Evolutionary conservation across 129 eudicot genomes (phyloP).

Genomic region (Ambrosia artemisiifolia): DNA sequence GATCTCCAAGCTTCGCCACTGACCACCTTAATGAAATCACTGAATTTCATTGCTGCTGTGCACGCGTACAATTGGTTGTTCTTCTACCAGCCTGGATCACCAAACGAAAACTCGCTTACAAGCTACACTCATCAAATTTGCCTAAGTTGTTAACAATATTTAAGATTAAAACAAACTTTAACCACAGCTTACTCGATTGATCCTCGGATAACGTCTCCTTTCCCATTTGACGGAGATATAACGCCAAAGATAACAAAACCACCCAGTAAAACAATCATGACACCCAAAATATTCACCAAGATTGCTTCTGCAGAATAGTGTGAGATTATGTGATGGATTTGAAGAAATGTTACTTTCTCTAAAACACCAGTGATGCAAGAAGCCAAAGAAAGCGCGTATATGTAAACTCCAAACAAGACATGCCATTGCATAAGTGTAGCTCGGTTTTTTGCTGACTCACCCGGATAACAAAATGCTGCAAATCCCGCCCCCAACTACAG

Average conservation of each 20-base stretch:
- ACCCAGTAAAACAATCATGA: conserved; percentile 60
- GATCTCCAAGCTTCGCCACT: too few relatives aligned
- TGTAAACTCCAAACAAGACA: conserved; percentile 63
- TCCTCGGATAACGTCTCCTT: conserved; percentile 46
- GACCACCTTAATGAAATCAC: background rate
- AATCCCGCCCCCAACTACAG: conserved; percentile 82
- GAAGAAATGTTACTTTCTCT: conserved; percentile 89
- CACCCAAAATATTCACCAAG: conserved; percentile 66
- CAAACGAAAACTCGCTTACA: conserved; percentile 25
- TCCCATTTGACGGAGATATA: conserved; percentile 57
- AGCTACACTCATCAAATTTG: background rate
- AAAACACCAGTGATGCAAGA: conserved; percentile 74
- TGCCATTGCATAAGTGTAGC: conserved; percentile 75
- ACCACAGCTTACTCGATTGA: conserved; percentile 37
- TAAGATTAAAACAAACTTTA: background rate
- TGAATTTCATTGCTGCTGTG: background rate
- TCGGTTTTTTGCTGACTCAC: conserved; percentile 70
- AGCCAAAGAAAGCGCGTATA: conserved; percentile 68
- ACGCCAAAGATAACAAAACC: conserved; percentile 73
- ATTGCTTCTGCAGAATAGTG: conserved; percentile 74
- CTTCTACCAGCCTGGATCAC: conserved; percentile 33
- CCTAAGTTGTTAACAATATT: background rate
- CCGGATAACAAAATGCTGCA: conserved; percentile 80
- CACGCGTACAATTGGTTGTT: conserved; percentile 30
- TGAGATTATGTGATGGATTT: conserved; percentile 50